These are phyloP conservation scores for Fistulinella cinereoalba DNA, from an alignment of 1,284 basidiomycete species.

Conservation along the genomic window DNA sequence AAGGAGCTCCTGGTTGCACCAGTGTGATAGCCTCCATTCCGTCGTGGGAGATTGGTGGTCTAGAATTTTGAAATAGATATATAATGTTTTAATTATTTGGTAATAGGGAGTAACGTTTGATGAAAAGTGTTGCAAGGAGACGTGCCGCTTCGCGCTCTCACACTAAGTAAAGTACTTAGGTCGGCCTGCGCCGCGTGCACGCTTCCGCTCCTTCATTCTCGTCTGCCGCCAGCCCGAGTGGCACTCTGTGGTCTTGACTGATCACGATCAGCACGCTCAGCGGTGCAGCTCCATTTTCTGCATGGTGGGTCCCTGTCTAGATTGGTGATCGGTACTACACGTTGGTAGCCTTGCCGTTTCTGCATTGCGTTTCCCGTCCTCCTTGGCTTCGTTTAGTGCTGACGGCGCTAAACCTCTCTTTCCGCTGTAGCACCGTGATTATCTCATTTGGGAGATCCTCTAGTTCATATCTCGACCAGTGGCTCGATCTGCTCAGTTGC, in stretches of 20 bases:
- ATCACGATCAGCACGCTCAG: constrained; percentile 23
- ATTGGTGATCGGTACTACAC: constrained; percentile 18
- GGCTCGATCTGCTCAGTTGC: constrained; percentile 21
- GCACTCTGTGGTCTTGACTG: constrained; percentile 29
- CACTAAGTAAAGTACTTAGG: too few relatives aligned
- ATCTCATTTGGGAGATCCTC: constrained; percentile 32
- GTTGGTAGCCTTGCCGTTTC: constrained; percentile 38
- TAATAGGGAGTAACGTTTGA: constrained; percentile 11
- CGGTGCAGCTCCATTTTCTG: constrained; percentile 7
- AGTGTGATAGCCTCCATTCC: constrained; percentile 2
- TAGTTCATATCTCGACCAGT: constrained; percentile 26
- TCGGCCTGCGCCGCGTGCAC: constrained; percentile 12
- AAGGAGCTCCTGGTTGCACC: constrained; percentile 30
- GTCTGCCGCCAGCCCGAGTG: background rate
- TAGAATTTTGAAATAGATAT: constrained; percentile 1
- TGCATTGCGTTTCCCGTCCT: constrained; percentile 36
- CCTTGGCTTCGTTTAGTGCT: constrained; percentile 19
- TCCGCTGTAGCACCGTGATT: constrained; percentile 30
- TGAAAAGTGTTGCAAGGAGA: background rate
- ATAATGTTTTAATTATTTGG: constrained; percentile 7
- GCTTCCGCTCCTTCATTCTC: constrained; percentile 16
- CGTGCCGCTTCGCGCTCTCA: background rate
- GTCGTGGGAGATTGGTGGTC: too few relatives aligned
- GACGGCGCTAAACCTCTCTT: constrained; percentile 16
- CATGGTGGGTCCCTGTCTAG: too few relatives aligned